A percentile compares a stretch with the other conserved stretches of the same genome.
Conservation (phyloP, 2,329 filamentous ascomycete genomes). For the Bipolaris cookei region DNA sequence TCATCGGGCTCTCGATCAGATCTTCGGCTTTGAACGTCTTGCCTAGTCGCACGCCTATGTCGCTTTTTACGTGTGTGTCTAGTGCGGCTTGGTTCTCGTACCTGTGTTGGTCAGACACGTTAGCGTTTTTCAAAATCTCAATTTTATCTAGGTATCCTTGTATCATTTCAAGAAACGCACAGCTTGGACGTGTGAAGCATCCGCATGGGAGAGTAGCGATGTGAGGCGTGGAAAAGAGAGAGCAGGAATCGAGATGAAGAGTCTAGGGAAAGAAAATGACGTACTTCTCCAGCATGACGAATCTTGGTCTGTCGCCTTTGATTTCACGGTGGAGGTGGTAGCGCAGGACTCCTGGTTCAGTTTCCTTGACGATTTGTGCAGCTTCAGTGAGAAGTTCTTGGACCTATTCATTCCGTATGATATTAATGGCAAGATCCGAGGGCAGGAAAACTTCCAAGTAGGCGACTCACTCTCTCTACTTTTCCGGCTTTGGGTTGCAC, state of each 20-base stretch:
- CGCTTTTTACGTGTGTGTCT: constrained; percentile 33
- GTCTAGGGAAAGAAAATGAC: neutral
- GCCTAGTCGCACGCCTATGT: constrained; percentile 32
- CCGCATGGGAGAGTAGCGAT: too few species aligned
- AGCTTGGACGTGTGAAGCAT: too few species aligned
- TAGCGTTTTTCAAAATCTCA: neutral
- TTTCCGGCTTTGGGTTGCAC: constrained; percentile 42
- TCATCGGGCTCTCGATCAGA: constrained; percentile 38
- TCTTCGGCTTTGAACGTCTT: constrained; percentile 37
- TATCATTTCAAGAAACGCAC: too few species aligned
- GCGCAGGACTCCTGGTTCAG: constrained; percentile 43
- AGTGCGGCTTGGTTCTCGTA: constrained; percentile 40
- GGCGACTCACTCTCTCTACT: constrained; percentile 34
- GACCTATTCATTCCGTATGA: constrained; percentile 24
- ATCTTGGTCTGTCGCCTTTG: constrained; percentile 33
- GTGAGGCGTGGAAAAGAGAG: neutral
- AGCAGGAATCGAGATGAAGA: neutral
- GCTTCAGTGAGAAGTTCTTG: constrained; percentile 37
- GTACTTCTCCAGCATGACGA: constrained; percentile 46
- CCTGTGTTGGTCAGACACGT: neutral
- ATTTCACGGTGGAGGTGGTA: constrained; percentile 43
- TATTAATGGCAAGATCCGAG: neutral
- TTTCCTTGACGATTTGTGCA: constrained; percentile 36
- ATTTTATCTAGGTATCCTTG: too few species aligned
- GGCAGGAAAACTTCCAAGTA: neutral